Conservation (phyloP, 768 basidiomycete species). For the Filobasidium wieringae region DNA sequence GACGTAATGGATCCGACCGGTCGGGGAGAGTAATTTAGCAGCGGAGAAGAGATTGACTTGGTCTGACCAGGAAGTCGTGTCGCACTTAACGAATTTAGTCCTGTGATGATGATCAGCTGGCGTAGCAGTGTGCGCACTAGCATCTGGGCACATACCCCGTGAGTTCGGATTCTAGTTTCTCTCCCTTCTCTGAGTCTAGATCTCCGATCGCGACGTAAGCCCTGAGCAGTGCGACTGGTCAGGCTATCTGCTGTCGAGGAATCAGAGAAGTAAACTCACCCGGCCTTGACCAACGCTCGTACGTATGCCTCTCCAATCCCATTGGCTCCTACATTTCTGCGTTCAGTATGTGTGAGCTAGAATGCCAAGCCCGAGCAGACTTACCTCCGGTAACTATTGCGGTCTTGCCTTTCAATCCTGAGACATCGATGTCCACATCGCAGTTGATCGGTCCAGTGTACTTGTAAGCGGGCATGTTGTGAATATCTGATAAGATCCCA, state of each 20-base stretch:
- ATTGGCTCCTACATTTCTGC: background rate
- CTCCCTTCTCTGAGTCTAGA: background rate
- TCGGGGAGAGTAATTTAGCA: background rate
- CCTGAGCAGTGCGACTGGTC: background rate
- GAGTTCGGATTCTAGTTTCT: background rate
- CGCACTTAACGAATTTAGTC: constrained; percentile 2
- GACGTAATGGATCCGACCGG: background rate
- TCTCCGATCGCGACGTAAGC: background rate
- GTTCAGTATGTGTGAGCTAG: background rate
- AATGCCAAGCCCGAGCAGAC: constrained; percentile 26
- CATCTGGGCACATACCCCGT: background rate
- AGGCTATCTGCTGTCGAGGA: too few relatives aligned
- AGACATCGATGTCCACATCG: constrained; percentile 36
- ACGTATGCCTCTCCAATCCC: constrained; percentile 29
- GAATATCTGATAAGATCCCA: background rate
- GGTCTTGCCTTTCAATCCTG: constrained; percentile 45
- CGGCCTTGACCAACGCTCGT: constrained; percentile 17
- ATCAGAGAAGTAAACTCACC: background rate
- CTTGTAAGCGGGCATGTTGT: background rate
- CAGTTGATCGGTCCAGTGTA: background rate
- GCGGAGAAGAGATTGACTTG: background rate
- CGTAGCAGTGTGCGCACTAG: background rate
- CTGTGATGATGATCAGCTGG: background rate
- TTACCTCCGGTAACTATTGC: constrained; percentile 47
- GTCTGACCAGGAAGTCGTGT: constrained; percentile 1